These are phyloP conservation scores for Pyrus bretschneideri DNA, from an alignment of 306 rosid genomes.

Conservation along the genomic window DNA sequence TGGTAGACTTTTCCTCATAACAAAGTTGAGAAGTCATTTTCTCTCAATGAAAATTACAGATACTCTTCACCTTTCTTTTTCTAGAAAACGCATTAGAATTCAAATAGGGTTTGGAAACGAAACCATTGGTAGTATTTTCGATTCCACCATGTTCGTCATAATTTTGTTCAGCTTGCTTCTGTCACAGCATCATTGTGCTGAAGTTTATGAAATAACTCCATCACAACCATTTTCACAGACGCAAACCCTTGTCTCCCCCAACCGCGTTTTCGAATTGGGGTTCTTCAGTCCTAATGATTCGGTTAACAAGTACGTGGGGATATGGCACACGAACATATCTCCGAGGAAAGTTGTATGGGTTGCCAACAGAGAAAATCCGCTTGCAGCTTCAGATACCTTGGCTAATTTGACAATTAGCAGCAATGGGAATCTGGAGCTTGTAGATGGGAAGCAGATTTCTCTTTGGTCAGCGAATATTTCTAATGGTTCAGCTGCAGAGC, in stretches of 20 bases:
- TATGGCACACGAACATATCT: slow-evolving; percentile 26
- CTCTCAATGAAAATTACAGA: not conserved
- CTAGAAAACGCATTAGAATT: too few species aligned
- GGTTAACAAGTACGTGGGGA: slow-evolving; percentile 11
- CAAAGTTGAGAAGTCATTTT: not conserved
- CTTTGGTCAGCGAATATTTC: slow-evolving; percentile 26
- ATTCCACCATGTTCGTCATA: not conserved
- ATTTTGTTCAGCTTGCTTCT: not conserved
- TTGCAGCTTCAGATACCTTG: not conserved
- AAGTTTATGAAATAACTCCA: not conserved
- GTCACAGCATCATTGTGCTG: not conserved
- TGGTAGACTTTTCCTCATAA: not conserved
- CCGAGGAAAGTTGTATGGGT: slow-evolving; percentile 5
- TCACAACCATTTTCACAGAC: not conserved
- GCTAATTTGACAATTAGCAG: not conserved
- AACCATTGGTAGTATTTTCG: too few species aligned
- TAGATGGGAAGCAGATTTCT: slow-evolving; percentile 9
- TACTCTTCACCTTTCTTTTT: too few species aligned
- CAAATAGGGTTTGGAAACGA: not conserved
- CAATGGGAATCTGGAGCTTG: slow-evolving; percentile 22
- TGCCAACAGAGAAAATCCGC: not conserved
- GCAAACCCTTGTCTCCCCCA: not conserved
- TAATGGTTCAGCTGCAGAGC: slow-evolving; percentile 20
- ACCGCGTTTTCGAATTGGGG: not conserved
- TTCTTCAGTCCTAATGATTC: not conserved